phyloP scores from a whole-genome alignment of 1,284 basidiomycete genomes.

The Puccinia polysora region DNA sequence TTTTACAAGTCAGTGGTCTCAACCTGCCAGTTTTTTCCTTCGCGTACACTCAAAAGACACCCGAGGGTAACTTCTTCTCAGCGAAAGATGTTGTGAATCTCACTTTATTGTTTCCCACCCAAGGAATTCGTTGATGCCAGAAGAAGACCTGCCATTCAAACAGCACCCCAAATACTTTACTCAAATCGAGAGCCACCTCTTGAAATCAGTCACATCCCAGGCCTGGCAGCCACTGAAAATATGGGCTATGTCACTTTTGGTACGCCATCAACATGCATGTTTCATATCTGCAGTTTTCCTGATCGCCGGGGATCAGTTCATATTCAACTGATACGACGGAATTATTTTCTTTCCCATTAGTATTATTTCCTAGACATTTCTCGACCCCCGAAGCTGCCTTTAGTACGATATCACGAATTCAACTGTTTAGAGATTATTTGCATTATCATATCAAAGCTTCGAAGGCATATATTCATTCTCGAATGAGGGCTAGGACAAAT shows the following conservation, averaged over 20 bases:
- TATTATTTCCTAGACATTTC: conserved; percentile 96
- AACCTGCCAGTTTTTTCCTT: neutral
- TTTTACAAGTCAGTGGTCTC: conserved; percentile 73
- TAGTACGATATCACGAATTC: conserved; percentile 89
- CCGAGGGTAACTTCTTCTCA: neutral
- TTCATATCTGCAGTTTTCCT: too few species aligned
- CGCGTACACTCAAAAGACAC: neutral
- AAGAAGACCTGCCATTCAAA: conserved; percentile 85
- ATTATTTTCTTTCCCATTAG: conserved; percentile 54
- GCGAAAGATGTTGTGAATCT: neutral
- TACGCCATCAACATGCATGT: too few species aligned
- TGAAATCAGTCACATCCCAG: conserved; percentile 81
- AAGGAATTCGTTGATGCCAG: conserved; percentile 98
- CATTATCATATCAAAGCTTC: conserved; percentile 99
- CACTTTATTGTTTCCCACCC: too few species aligned
- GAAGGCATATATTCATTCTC: conserved; percentile 98
- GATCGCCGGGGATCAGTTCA: too few species aligned
- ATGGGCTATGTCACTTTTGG: conserved; percentile 96
- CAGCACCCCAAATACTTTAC: conserved; percentile 97
- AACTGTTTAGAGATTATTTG: conserved; percentile 94
- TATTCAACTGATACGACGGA: neutral
- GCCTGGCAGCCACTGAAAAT: conserved; percentile 77
- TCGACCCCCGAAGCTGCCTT: conserved; percentile 66
- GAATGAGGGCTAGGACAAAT: conserved; percentile 88
- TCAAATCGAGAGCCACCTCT: conserved; percentile 90